Conservation (phyloP, 345 rosid species). For the Geranium rotundifolium region DNA sequence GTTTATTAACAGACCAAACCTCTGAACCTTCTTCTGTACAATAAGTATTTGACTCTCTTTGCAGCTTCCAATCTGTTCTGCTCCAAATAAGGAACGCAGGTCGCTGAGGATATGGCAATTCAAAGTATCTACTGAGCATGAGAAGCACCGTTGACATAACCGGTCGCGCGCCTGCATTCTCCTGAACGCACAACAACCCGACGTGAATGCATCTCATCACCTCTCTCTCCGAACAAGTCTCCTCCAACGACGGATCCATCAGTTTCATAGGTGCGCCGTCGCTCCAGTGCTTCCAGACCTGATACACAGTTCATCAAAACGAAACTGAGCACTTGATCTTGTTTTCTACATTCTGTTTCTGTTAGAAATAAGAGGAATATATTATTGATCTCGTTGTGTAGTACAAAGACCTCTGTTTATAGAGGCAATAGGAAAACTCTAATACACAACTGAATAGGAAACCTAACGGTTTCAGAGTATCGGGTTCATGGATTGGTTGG, state of each 20-base stretch:
- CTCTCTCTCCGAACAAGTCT: slow-evolving; percentile 11
- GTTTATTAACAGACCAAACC: neutral
- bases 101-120: slow-evolving; percentile 25
- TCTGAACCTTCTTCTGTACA: slow-evolving; percentile 3
- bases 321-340: neutral
- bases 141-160: slow-evolving; percentile 31
- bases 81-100: slow-evolving; percentile 10
- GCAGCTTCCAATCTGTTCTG: neutral
- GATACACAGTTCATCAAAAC: slow-evolving; percentile 4
- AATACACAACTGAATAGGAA: no score
- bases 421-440: no score
- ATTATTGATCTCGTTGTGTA: no score
- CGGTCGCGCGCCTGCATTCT: slow-evolving; percentile 32
- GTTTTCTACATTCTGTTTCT: neutral
- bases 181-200: slow-evolving; percentile 39
- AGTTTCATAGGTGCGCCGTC: slow-evolving; percentile 26
- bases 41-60: neutral
- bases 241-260: slow-evolving; percentile 21
- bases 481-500: neutral
- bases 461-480: no score
- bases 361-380: no score
- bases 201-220: slow-evolving; percentile 33
- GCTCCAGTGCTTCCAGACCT: slow-evolving; percentile 38
- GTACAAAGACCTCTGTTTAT: no score
- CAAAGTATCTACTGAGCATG: slow-evolving; percentile 34